Base-by-base conservation (phyloP, 2,329 filamentous ascomycete species). In the Trichoderma citrinoviride region DNA sequence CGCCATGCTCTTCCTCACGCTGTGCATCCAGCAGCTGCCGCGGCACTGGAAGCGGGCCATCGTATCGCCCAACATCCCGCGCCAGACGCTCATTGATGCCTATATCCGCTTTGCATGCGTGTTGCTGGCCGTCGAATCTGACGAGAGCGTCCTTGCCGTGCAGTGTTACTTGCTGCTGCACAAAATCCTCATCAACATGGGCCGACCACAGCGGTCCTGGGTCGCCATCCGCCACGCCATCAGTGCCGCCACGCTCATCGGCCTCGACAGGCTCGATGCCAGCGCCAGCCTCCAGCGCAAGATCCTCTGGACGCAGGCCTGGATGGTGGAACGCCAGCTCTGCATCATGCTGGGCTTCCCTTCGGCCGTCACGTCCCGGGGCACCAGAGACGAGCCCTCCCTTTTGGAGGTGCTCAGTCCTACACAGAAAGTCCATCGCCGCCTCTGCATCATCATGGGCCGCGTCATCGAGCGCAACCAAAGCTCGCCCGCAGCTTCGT, bases 141-240 rank as follows among this genome's bases (percentile, higher is more conserved):
- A 83, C 54, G 79, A 80, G 10, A 83, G 79, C 1, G 68, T 85
- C 0, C 80, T 85, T 56, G 81, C 81, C 3, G 77, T 87, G 64
- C 83, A 87, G 70, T 82, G 80, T 56, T 76, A 83, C 47, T 74
- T 81, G 55, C 71, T 87, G 14, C 76, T 81, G 46, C 76, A 79
- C 14, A 86, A 85, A 69, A 79, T 82, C 67, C 82, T 83, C 67
- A 74, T 84, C 58, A 82, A 85, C 64, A 80, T 84, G 66, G 85
- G 85, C 2, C 80, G 82, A 47, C 83, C 85, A 12, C 80, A 82
- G 41, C 78, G 81, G 67, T 80, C 82, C 1, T 87, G 85, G 85
- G 74, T 84, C 5, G 72, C 78, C 8, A 77, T 78, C 46, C 79
- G 84, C 14, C 78, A 80, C 46, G 84, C 79, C 3, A 74, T 87